Evolutionary conservation across 768 basidiomycete genomes (phyloP), one percentile per base, ranked within the genome.

Genomic region (Hericium coralloides): DNA sequence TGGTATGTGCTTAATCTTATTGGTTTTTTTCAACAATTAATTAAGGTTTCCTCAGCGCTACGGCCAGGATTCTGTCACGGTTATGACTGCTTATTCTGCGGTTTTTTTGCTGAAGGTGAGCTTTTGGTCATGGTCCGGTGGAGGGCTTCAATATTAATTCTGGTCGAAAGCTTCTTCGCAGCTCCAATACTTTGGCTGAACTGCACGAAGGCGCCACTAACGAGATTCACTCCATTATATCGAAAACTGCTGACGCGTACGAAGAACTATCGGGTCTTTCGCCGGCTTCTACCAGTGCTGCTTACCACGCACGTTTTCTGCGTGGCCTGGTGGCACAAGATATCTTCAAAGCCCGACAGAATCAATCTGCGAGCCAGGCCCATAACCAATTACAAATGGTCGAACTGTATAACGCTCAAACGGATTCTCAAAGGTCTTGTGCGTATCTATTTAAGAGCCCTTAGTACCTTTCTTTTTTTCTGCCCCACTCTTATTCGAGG

Each of bases 11-110:
- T 23, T 17, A 39, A 49, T 36, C 17, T 3, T 4, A 10, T 47
- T 12, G 26, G 10, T 23, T 3, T 14, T n/a, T 0, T 39, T 9
- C 4, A 26, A 12, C 7, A 52, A 12, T 31, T 47, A 20, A 50
- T 60, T 64, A 38, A 64, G 43, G 59, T 43, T 15, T 59, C 57
- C 47, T 51, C 56, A 92, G 89, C 84, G 85, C 48, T 93, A 92
- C 63, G 81, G 86, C 8, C 91, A 92, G 73, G 90, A 92, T 67
- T 85, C 87, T 4, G 82, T 90, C 59, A 84, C 86, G 8, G 81
- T 87, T 49, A 92, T 92, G 90, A 87, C 87, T 18, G 91, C 89
- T 23, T 92, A 92, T 64, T 82, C 87, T 49, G 89, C 90, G 18
- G 82, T 92, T 38, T 86, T 90, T 66, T 71, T 93, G 60, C 73